Evolutionary conservation across 1,139 yeast species (phyloP).

Genomic region (Insectozyma bohioensis): DNA sequence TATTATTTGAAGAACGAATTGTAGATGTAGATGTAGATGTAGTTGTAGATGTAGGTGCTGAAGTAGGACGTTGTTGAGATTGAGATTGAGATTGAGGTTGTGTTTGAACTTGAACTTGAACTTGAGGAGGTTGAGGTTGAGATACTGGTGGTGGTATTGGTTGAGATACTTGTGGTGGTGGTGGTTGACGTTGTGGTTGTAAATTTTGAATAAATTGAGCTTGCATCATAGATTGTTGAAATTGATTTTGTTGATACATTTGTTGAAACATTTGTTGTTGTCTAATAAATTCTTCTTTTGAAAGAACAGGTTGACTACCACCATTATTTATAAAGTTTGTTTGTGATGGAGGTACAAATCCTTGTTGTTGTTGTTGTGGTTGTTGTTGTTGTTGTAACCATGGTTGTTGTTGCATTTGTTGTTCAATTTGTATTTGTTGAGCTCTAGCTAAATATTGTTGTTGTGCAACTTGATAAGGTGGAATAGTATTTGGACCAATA

Average conservation of each 20-base stretch:
- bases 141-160: slow-evolving; percentile 3
- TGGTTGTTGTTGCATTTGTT: background rate
- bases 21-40: slow-evolving; percentile 4
- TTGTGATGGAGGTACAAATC: slow-evolving; percentile 6
- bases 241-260: slow-evolving; percentile 9
- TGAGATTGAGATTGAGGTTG: slow-evolving; percentile 3
- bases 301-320: background rate
- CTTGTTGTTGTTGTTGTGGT: slow-evolving; percentile 5
- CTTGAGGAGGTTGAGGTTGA: slow-evolving; percentile 8
- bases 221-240: slow-evolving; percentile 5
- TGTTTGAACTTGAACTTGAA: slow-evolving; percentile 3
- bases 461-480: slow-evolving; percentile 8
- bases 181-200: slow-evolving; percentile 3
- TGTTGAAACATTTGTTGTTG: slow-evolving; percentile 7
- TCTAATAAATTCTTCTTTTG: slow-evolving; percentile 2
- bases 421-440: slow-evolving; percentile 10
- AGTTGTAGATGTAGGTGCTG: slow-evolving; percentile 5
- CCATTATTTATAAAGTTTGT: too few relatives aligned
- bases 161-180: slow-evolving; percentile 5
- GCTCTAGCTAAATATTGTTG: slow-evolving; percentile 8
- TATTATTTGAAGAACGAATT: slow-evolving; percentile 13
- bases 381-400: slow-evolving; percentile 7
- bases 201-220: slow-evolving; percentile 3
- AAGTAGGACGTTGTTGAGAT: slow-evolving; percentile 1
- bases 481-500: slow-evolving; percentile 1